Percentiles rank a stretch among this genome's conserved stretches.
Conservation (phyloP, 495 filamentous ascomycete genomes). For the Bathelium albidoporum region DNA sequence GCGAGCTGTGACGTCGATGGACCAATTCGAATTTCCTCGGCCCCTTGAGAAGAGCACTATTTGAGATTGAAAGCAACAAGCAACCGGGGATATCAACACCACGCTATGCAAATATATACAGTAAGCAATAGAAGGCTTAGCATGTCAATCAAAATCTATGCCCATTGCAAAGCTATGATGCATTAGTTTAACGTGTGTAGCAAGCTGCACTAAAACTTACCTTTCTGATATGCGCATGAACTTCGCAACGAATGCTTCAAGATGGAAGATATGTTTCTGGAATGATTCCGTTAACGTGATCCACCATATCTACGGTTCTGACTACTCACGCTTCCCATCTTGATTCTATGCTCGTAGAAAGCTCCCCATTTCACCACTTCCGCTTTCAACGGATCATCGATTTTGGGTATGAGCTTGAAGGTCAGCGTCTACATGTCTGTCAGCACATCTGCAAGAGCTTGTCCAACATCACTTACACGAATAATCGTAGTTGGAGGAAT, state of each 20-base stretch:
- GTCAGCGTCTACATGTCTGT: constrained; percentile 52
- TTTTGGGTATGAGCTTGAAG: constrained; percentile 76
- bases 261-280: constrained; percentile 93
- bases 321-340: constrained; percentile 57
- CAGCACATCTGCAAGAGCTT: not conserved
- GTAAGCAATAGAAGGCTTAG: constrained; percentile 20
- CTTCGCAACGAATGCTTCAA: constrained; percentile 96
- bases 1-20: not conserved
- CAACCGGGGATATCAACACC: not conserved
- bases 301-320: not conserved
- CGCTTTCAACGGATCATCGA: constrained; percentile 79
- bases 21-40: not conserved
- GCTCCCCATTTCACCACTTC: constrained; percentile 94
- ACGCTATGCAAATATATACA: constrained; percentile 6
- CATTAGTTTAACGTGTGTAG: constrained; percentile 12
- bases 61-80: not conserved
- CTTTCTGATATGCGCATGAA: constrained; percentile 92
- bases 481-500: constrained; percentile 89
- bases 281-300: not conserved
- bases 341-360: constrained; percentile 91
- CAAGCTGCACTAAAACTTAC: constrained; percentile 28
- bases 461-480: constrained; percentile 43
- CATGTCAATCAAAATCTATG: constrained; percentile 55
- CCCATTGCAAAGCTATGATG: constrained; percentile 67
- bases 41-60: too few species aligned